Base-by-base conservation (phyloP, 345 rosid genomes). In the Camelina hispida region DNA sequence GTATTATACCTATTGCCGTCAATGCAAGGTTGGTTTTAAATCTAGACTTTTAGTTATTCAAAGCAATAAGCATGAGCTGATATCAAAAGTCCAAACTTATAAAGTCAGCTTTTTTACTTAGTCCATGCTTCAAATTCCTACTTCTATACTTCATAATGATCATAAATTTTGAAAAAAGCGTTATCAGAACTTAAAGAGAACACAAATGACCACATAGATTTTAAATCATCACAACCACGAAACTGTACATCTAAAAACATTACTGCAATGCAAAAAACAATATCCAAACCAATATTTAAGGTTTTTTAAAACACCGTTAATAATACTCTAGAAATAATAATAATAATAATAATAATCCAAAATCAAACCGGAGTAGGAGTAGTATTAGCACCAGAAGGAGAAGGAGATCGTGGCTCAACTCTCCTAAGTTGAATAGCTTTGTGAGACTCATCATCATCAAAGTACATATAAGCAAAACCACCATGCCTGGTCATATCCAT, bases 401-500 rank as follows among this genome's bases (percentile, higher is more conserved):
- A 67, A 20, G 86, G 82, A 77, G 75, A 65, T 56, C 85, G 16
- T 73, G 70, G 86, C 66, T 25, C 82, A 68, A 75, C 68, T 60
- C 40, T 59, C 25, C 73, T 67, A 17, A 75, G 73, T 18, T 75
- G 79, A 68, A 75, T 50, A 4, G 78, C 78, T 50, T 74, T 74
- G 44, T 74, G 78, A 57, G 73, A 74, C 14, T 74, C 78, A 18
- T 84, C 92, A 8, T 85, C 93, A 25, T 91, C 97, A 34, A 79
- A 81, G 74, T 88, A 89, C 62, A 77, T 79, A 32, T 92, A 92
- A 23, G 97, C 97, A 73, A 87, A 84, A 4, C 96, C 93, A 2
- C 96, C 97, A 40, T 92, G 97, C 54, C 88, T 53, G 18, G 96
- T 89, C 79, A 83, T 20, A 77, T 92, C 97, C 96, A 92, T 90